phyloP scores from a whole-genome alignment of 2,329 filamentous ascomycete species.

The Penicillium fuscoglaucum region DNA sequence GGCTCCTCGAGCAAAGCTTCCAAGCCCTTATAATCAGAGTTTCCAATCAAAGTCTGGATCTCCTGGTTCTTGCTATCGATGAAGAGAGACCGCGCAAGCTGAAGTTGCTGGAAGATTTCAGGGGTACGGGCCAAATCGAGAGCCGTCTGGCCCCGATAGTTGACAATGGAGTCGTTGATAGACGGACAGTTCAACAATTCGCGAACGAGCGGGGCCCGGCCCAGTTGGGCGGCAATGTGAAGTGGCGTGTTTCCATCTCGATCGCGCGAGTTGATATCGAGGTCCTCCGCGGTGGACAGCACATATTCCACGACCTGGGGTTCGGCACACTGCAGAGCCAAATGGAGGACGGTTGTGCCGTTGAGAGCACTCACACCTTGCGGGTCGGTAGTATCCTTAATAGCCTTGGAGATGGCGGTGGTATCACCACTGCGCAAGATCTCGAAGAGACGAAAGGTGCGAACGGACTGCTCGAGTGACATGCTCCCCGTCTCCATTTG shows the following conservation, averaged over 20 bases:
- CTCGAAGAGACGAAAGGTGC: slow-evolving; percentile 92
- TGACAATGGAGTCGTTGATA: slow-evolving; percentile 85
- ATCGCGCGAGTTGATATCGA: slow-evolving; percentile 88
- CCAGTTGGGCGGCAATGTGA: slow-evolving; percentile 81
- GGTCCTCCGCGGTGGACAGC: slow-evolving; percentile 68
- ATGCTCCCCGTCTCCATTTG: slow-evolving; percentile 38
- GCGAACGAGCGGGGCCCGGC: slow-evolving; percentile 75
- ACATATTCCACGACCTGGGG: slow-evolving; percentile 90
- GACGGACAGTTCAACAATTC: slow-evolving; percentile 77
- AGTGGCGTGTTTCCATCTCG: slow-evolving; percentile 92
- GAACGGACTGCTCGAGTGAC: slow-evolving; percentile 87
- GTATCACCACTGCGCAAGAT: slow-evolving; percentile 88
- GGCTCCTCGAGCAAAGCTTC: slow-evolving; percentile 81
- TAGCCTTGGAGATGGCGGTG: slow-evolving; percentile 80
- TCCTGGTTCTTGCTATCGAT: slow-evolving; percentile 82
- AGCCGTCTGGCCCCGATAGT: slow-evolving; percentile 79
- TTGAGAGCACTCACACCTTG: slow-evolving; percentile 47
- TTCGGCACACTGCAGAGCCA: slow-evolving; percentile 95
- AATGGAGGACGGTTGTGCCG: slow-evolving; percentile 86
- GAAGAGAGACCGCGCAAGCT: slow-evolving; percentile 85
- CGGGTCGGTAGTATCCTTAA: slow-evolving; percentile 59
- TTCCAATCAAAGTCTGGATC: slow-evolving; percentile 74
- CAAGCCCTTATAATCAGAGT: slow-evolving; percentile 72
- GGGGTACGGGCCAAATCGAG: slow-evolving; percentile 87
- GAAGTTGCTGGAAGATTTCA: slow-evolving; percentile 93